Evolutionary conservation across 352 stramenopile genomes (phyloP), one percentile per base, ranked within the genome.

Genomic region (Phytophthora megakarya): DNA sequence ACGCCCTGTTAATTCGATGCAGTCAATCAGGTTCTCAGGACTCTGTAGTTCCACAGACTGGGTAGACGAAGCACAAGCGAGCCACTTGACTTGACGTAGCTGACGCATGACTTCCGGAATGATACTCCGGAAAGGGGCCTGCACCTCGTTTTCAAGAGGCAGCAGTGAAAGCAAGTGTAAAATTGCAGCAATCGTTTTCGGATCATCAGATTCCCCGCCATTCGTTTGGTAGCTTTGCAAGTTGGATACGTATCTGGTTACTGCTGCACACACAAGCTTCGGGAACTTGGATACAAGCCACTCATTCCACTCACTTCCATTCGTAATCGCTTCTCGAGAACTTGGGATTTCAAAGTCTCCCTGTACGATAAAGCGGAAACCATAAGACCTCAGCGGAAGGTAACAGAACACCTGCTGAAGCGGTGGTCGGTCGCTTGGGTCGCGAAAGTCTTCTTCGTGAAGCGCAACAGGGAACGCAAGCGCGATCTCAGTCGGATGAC

Each of bases 241-340:
- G 25, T 15, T 66, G 15, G 46, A 69, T 3, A 78, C 43, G 44
- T 78, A 78, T 42, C 42, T 70, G 18, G 15, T 47, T 19, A 78
- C 70, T 33, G 65, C 70, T 47, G 50, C 19, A 19, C 65, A 51
- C 22, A 96, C 61, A 3, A 97, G 69, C 3, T 59, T 42, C 3
- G 89, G 82, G 26, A 91, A 77, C 28, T 88, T 81, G 9, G 84
- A 78, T 13, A 95, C 72, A 15, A 97, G 81, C 86, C 85, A 95
- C 64, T 94, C 85, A 47, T 97, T 97, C 89, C 89, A 97, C 38
- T 90, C 81, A 55, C 84, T 94, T 3, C 85, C 82, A 40, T 88
- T 91, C 13, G 78, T 79, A 22, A 97, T 89, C 9, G 87, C 84
- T 53, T 97, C 89, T 26, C 89, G 80, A 21, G 85, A 96, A 46